A percentile compares a stretch with the other conserved stretches of the same genome.
These are phyloP conservation scores for Candida glucosophila DNA, from an alignment of 1,139 yeast genomes.

Conservation along the genomic window DNA sequence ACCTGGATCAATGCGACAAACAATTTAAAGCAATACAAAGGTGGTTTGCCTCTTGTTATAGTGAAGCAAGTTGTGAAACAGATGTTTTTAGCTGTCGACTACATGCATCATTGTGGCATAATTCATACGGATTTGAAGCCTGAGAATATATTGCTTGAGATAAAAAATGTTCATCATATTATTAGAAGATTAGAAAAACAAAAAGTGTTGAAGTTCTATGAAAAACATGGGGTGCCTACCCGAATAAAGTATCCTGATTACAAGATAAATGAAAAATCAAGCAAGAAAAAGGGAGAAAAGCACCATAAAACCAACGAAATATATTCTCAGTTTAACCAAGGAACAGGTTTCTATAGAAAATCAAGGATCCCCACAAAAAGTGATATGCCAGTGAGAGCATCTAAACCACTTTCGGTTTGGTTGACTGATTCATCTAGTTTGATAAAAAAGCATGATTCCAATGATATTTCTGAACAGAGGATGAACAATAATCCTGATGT, in stretches of 20 bases:
- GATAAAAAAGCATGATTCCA: constrained; percentile 11
- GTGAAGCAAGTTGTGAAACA: constrained; percentile 33
- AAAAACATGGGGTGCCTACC: constrained; percentile 1
- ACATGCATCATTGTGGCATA: constrained; percentile 34
- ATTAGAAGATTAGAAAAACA: constrained; percentile 27
- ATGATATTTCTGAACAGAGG: no score
- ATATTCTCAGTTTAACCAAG: constrained; percentile 11
- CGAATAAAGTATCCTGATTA: no score
- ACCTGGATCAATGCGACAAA: no score
- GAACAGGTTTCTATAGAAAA: constrained; percentile 14
- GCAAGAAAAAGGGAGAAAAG: constrained; percentile 3
- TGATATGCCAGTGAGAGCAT: constrained; percentile 20
- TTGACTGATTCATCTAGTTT: constrained; percentile 1
- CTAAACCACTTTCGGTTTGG: constrained; percentile 18
- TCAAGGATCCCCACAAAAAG: constrained; percentile 11
- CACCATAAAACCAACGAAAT: constrained; percentile 7
- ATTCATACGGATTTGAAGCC: constrained; percentile 40
- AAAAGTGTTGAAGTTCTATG: constrained; percentile 11
- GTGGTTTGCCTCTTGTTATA: constrained; percentile 29
- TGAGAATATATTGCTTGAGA: constrained; percentile 34
- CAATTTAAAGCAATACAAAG: constrained; percentile 9
- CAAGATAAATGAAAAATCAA: constrained; percentile 6
- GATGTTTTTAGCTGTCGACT: constrained; percentile 29
- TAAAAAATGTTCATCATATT: constrained; percentile 28
- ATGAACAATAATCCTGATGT: not conserved